These are phyloP conservation scores for Wickerhamomyces tratensis DNA, from an alignment of 805 yeast genomes.

Conservation along the genomic window DNA sequence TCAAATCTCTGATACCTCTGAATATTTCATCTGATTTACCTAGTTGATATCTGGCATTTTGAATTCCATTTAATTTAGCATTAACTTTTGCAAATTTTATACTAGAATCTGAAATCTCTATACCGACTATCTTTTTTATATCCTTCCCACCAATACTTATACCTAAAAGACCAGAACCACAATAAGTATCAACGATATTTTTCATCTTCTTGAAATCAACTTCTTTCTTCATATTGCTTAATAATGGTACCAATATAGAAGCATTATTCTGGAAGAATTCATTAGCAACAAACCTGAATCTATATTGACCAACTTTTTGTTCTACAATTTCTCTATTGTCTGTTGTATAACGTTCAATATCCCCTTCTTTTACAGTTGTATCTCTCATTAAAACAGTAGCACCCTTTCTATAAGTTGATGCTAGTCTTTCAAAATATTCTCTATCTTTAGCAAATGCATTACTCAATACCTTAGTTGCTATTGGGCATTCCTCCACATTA, in stretches of 20 bases:
- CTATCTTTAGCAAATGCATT: constrained; percentile 65
- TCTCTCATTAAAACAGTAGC: constrained; percentile 84
- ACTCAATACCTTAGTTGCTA: constrained; percentile 77
- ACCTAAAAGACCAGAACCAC: constrained; percentile 92
- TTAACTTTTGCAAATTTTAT: constrained; percentile 77
- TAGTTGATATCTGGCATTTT: constrained; percentile 69
- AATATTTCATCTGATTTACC: constrained; percentile 92
- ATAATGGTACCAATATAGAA: constrained; percentile 78
- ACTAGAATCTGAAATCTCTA: constrained; percentile 85
- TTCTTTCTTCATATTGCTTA: constrained; percentile 64
- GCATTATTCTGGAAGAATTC: constrained; percentile 95
- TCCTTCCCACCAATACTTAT: constrained; percentile 60
- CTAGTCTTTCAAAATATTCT: constrained; percentile 31
- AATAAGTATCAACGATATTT: constrained; percentile 87
- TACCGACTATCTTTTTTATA: constrained; percentile 77
- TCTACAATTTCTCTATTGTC: constrained; percentile 66
- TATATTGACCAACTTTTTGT: constrained; percentile 59
- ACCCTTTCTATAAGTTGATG: constrained; percentile 52
- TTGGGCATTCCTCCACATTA: constrained; percentile 85
- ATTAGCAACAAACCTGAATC: constrained; percentile 87
- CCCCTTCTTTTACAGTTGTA: constrained; percentile 35
- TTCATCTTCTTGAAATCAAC: constrained; percentile 35
- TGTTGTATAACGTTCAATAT: constrained; percentile 51
- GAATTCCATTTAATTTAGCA: constrained; percentile 60
- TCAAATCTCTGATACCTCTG: constrained; percentile 36